These are phyloP conservation scores for Mycena albidolilacea DNA, from an alignment of 768 basidiomycete genomes.

Conservation along the genomic window DNA sequence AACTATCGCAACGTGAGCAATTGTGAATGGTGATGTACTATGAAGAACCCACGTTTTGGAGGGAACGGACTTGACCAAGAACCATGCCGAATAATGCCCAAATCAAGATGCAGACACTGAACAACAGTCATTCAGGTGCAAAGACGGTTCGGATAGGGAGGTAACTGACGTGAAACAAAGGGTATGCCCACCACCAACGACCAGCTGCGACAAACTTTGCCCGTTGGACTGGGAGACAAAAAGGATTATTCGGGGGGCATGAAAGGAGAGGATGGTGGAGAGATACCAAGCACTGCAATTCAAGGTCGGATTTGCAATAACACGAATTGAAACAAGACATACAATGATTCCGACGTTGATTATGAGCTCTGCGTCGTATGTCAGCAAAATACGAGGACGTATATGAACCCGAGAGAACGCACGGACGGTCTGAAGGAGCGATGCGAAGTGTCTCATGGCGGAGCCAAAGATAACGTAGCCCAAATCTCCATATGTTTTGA, in stretches of 20 bases:
- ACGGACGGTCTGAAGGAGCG: constrained; percentile 24
- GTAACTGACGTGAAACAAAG: constrained; percentile 24
- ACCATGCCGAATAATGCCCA: constrained; percentile 27
- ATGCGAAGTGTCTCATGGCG: constrained; percentile 18
- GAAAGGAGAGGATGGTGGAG: constrained; percentile 16
- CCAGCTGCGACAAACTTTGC: constrained; percentile 28
- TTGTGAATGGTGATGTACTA: constrained; percentile 14
- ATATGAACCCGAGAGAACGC: constrained; percentile 19
- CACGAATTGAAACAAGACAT: constrained; percentile 17
- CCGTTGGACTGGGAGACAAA: constrained; percentile 22
- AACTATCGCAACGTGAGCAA: constrained; percentile 20
- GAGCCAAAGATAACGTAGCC: constrained; percentile 20
- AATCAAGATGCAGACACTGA: constrained; percentile 19
- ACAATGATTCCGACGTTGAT: constrained; percentile 31
- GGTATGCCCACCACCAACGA: constrained; percentile 18
- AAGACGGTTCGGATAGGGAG: constrained; percentile 10
- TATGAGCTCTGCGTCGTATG: constrained; percentile 21
- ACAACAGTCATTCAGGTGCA: constrained; percentile 12
- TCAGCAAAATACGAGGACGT: constrained; percentile 12
- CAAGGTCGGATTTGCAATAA: constrained; percentile 18
- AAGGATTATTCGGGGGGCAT: constrained; percentile 16
- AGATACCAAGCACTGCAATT: constrained; percentile 25
- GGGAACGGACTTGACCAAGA: constrained; percentile 20
- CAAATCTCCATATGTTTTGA: constrained; percentile 23
- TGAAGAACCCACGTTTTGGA: constrained; percentile 18